phyloP scores from a whole-genome alignment of 306 rosid genomes.

The Begonia fuchsioides region DNA sequence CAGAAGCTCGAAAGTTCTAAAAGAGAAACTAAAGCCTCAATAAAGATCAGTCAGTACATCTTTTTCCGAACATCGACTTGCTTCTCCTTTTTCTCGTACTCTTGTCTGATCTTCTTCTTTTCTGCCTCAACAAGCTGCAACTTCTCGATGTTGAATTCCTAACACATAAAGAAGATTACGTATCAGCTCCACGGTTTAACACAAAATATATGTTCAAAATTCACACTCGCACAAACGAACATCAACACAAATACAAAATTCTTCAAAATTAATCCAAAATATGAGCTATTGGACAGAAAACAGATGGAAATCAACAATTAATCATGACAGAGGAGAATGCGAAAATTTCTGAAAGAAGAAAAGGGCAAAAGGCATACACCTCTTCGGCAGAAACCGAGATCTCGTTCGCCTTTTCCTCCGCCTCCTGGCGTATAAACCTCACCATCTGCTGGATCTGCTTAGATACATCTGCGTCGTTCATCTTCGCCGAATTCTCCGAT shows the following conservation, averaged over 20 bases:
- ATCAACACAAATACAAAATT: not conserved
- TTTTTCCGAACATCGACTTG: constrained; percentile 90
- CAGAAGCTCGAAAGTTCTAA: not conserved
- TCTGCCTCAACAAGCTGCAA: constrained; percentile 88
- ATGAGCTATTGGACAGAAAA: no score
- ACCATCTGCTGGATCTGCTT: constrained; percentile 99
- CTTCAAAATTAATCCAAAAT: not conserved
- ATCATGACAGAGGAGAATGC: no score
- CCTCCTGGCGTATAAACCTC: constrained; percentile 85
- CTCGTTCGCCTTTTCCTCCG: constrained; percentile 96
- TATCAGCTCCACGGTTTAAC: constrained; percentile 7
- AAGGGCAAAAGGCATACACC: constrained; percentile 29
- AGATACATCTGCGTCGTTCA: constrained; percentile 95
- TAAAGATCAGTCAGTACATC: constrained; percentile 28
- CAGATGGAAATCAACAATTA: no score
- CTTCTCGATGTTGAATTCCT: constrained; percentile 98
- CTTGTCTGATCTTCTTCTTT: constrained; percentile 93
- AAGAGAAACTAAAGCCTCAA: no score
- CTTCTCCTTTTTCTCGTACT: constrained; percentile 82
- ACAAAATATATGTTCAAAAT: not conserved
- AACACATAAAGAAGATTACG: not conserved
- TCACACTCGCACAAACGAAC: not conserved
- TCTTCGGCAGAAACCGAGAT: constrained; percentile 92
- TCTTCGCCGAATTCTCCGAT: constrained; percentile 16
- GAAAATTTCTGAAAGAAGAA: not conserved